phyloP scores from a whole-genome alignment of 805 yeast genomes.

The Starmera dryadoides region DNA sequence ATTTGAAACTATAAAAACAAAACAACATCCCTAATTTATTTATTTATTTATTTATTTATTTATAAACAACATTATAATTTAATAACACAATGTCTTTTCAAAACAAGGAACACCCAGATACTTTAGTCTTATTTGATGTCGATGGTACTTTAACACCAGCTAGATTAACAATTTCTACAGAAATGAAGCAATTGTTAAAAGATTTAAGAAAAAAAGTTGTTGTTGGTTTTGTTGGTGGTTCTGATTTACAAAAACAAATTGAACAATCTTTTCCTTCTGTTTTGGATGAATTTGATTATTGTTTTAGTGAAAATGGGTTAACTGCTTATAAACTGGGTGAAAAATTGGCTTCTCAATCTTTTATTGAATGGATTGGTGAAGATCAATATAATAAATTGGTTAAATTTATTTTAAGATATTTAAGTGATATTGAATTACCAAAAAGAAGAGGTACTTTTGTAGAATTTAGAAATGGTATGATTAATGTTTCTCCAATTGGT shows the following conservation, averaged over 20 bases:
- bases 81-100: constrained; percentile 48
- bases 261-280: constrained; percentile 90
- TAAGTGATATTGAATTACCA: constrained; percentile 84
- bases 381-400: constrained; percentile 86
- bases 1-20: no score
- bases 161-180: constrained; percentile 69
- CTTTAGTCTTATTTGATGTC: constrained; percentile 90
- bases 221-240: constrained; percentile 97
- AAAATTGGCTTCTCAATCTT: constrained; percentile 86
- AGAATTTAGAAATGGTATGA: constrained; percentile 99
- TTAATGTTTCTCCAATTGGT: constrained; percentile 96
- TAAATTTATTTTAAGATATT: constrained; percentile 77
- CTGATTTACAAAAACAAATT: constrained; percentile 87
- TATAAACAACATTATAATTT: no score
- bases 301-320: constrained; percentile 96
- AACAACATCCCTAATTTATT: no score
- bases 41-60: no score
- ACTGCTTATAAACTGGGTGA: constrained; percentile 93
- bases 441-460: constrained; percentile 97
- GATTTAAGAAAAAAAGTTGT: constrained; percentile 87
- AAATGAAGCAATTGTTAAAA: constrained; percentile 63
- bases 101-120: constrained; percentile 74
- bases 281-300: constrained; percentile 80
- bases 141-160: constrained; percentile 99
- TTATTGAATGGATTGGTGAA: constrained; percentile 93